Conservation (phyloP, 1,139 yeast genomes). For the Taphrina betulina region DNA sequence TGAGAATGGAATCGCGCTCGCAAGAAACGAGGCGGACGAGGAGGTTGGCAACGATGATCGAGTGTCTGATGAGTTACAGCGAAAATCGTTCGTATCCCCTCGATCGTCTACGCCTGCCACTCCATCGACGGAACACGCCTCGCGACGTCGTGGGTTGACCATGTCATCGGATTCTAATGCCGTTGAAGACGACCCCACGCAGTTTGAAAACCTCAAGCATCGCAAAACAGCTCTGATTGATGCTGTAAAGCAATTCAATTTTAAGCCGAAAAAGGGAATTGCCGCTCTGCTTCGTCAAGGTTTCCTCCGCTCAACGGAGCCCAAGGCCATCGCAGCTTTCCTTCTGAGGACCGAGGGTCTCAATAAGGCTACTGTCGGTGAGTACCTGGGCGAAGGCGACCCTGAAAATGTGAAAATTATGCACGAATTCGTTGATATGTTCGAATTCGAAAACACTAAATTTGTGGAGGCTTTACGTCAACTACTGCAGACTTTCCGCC, state of each 20-base stretch:
- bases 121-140: neutral
- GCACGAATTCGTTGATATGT: conserved; percentile 89
- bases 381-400: conserved; percentile 86
- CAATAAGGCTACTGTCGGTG: conserved; percentile 84
- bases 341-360: conserved; percentile 73
- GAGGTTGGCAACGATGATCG: conserved; percentile 35
- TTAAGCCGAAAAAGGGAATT: conserved; percentile 79
- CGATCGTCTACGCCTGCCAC: conserved; percentile 1
- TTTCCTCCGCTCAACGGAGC: conserved; percentile 61
- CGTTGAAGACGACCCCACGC: conserved; percentile 65
- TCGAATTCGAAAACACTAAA: conserved; percentile 67
- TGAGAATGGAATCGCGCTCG: conserved; percentile 60
- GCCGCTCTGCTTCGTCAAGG: conserved; percentile 59
- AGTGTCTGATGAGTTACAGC: conserved; percentile 26
- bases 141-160: conserved; percentile 5
- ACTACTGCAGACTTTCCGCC: conserved; percentile 80
- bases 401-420: conserved; percentile 73
- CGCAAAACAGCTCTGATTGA: conserved; percentile 78
- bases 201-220: conserved; percentile 80
- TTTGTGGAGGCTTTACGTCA: conserved; percentile 85
- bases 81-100: conserved; percentile 1
- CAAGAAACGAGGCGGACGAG: conserved; percentile 31
- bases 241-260: conserved; percentile 76
- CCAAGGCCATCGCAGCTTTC: conserved; percentile 71
- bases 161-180: conserved; percentile 1